Percentiles rank a stretch among this genome's conserved stretches.
Conservation (phyloP, 1,284 basidiomycete genomes). For the Heliocybe sulcata region DNA sequence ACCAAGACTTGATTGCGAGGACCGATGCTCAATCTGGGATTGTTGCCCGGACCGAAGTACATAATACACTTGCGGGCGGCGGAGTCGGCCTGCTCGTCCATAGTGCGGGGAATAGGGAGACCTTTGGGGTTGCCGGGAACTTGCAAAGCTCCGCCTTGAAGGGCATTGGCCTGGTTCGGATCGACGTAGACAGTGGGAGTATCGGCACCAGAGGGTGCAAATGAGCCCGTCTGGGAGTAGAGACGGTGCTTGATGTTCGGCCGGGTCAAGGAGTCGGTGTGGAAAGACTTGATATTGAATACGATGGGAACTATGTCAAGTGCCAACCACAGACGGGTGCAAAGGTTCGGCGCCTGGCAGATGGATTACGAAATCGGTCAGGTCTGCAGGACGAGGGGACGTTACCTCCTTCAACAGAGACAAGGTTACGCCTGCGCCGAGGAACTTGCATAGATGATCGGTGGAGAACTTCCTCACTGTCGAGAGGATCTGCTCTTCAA, state of each 20-base stretch:
- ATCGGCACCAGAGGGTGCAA: constrained; percentile 64
- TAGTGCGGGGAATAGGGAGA: constrained; percentile 65
- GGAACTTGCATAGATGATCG: constrained; percentile 77
- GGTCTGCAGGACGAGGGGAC: background rate
- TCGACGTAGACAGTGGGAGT: constrained; percentile 65
- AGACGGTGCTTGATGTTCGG: constrained; percentile 74
- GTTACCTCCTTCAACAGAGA: constrained; percentile 36
- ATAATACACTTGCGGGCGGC: constrained; percentile 76
- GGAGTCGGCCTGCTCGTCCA: constrained; percentile 79
- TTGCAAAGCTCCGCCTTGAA: constrained; percentile 20
- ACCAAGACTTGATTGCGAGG: constrained; percentile 76
- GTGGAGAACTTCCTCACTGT: constrained; percentile 60
- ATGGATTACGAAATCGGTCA: constrained; percentile 7
- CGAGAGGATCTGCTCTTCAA: constrained; percentile 55
- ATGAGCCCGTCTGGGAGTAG: constrained; percentile 68
- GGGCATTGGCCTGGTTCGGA: constrained; percentile 33
- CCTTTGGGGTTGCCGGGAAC: constrained; percentile 37
- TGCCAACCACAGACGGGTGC: constrained; percentile 71
- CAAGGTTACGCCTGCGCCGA: constrained; percentile 55
- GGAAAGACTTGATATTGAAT: constrained; percentile 77
- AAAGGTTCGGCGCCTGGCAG: constrained; percentile 61
- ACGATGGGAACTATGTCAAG: constrained; percentile 73
- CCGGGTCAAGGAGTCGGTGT: constrained; percentile 66
- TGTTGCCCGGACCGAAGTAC: constrained; percentile 75
- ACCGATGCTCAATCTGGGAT: constrained; percentile 72